These are phyloP conservation scores for Coprinopsis strossmayeri DNA, from an alignment of 768 basidiomycete genomes.

Conservation along the genomic window DNA sequence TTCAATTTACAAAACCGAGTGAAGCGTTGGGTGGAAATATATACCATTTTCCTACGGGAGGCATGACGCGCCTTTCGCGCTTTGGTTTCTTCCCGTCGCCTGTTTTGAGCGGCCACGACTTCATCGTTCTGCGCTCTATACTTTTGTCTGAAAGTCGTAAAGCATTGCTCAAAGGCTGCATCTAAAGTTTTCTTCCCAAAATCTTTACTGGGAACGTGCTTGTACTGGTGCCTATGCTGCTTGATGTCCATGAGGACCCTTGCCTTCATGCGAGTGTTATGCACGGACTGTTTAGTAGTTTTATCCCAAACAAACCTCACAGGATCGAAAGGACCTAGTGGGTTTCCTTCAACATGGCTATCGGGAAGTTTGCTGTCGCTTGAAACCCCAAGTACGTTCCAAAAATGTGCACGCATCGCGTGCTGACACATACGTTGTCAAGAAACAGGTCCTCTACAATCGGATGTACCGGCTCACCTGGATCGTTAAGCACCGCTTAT, in stretches of 20 bases:
- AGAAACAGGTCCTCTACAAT: neutral
- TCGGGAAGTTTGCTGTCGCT: constrained; percentile 56
- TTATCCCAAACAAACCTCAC: constrained; percentile 79
- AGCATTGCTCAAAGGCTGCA: constrained; percentile 62
- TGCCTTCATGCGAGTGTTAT: constrained; percentile 66
- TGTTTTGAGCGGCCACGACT: constrained; percentile 32
- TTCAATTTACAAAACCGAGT: too few relatives aligned
- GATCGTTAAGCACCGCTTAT: constrained; percentile 59
- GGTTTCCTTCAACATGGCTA: constrained; percentile 49
- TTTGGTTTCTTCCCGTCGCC: constrained; percentile 54
- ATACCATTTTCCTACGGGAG: constrained; percentile 56
- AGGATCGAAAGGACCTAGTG: constrained; percentile 40
- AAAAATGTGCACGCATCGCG: constrained; percentile 64
- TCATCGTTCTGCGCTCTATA: constrained; percentile 55
- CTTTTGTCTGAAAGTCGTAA: constrained; percentile 62
- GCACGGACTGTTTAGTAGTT: constrained; percentile 67
- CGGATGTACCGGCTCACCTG: constrained; percentile 36
- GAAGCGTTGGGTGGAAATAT: constrained; percentile 19
- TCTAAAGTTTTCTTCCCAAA: constrained; percentile 59
- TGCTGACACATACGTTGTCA: too few relatives aligned
- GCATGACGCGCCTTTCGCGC: constrained; percentile 54
- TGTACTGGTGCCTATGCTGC: constrained; percentile 48
- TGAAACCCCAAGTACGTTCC: constrained; percentile 50
- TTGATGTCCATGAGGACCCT: constrained; percentile 57
- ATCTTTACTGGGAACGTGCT: constrained; percentile 57